Percentiles rank a stretch among this genome's conserved stretches.
These are phyloP conservation scores for Suillus spraguei DNA, from an alignment of 768 basidiomycete species.

Conservation along the genomic window DNA sequence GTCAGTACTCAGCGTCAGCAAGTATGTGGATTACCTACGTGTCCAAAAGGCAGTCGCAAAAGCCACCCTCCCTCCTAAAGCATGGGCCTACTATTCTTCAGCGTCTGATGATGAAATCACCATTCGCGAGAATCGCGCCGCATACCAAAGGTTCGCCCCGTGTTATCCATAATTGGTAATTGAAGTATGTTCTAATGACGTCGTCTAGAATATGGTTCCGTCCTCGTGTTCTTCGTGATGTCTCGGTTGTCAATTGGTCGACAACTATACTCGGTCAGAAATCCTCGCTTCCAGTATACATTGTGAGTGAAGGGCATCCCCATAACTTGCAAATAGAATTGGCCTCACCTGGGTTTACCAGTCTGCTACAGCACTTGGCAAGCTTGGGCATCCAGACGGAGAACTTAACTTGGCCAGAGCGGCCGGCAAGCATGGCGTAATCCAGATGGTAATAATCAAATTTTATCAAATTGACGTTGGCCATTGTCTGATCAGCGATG, in stretches of 20 bases:
- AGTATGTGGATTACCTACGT: conserved; percentile 13
- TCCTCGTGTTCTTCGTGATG: conserved; percentile 82
- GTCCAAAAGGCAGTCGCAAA: conserved; percentile 74
- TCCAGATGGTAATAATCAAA: conserved; percentile 63
- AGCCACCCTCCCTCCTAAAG: conserved; percentile 79
- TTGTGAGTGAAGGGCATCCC: conserved; percentile 44
- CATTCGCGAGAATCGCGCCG: conserved; percentile 84
- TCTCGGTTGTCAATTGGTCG: conserved; percentile 84
- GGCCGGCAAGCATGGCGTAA: conserved; percentile 76
- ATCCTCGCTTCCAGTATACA: conserved; percentile 79
- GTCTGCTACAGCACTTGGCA: conserved; percentile 88
- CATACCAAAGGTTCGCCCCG: conserved; percentile 74
- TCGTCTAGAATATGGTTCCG: conserved; percentile 82
- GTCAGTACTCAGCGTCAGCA: conserved; percentile 36
- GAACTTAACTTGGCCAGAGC: conserved; percentile 90
- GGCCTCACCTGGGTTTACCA: conserved; percentile 24
- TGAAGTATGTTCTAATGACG: background rate
- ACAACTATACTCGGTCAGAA: conserved; percentile 79
- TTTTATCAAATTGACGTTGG: background rate
- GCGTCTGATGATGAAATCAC: conserved; percentile 97
- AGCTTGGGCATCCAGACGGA: conserved; percentile 95
- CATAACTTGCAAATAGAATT: conserved; percentile 1
- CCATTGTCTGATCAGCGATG: conserved; percentile 2
- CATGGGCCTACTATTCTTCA: conserved; percentile 98
- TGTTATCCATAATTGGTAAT: background rate